Conservation (phyloP, 495 filamentous ascomycete genomes). For the Emericellopsis terricola region DNA sequence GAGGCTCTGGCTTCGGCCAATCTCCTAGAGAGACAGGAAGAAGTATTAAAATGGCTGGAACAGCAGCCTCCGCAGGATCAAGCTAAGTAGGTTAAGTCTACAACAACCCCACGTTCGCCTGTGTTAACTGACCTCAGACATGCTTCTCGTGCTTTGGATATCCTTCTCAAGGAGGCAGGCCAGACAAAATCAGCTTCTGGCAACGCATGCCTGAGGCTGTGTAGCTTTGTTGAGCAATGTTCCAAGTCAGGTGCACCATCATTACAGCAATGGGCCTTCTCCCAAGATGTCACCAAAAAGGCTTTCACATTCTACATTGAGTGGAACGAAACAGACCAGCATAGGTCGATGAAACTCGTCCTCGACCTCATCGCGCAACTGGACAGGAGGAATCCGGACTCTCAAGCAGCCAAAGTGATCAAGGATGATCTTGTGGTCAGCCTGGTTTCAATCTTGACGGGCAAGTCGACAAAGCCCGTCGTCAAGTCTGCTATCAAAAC, state of each 20-base stretch:
- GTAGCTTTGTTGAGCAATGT: slow-evolving; percentile 35
- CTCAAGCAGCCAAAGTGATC: slow-evolving; percentile 13
- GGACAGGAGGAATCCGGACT: slow-evolving; percentile 28
- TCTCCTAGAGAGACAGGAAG: not conserved
- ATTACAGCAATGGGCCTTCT: slow-evolving; percentile 26
- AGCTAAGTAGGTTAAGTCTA: not conserved
- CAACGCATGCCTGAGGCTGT: slow-evolving; percentile 30
- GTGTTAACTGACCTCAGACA: too few species aligned
- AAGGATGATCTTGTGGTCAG: slow-evolving; percentile 20
- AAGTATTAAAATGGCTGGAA: not conserved
- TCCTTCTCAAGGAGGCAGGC: slow-evolving; percentile 23
- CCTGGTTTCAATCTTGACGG: slow-evolving; percentile 29
- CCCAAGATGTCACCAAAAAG: slow-evolving; percentile 31
- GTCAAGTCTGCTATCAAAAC: slow-evolving; percentile 46
- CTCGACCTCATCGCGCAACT: slow-evolving; percentile 38
- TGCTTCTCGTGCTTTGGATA: slow-evolving; percentile 15
- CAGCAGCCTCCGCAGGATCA: not conserved
- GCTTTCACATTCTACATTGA: slow-evolving; percentile 55
- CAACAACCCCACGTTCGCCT: too few species aligned
- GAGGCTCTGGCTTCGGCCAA: not conserved
- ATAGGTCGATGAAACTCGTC: slow-evolving; percentile 58
- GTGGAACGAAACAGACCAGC: slow-evolving; percentile 54
- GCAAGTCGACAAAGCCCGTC: slow-evolving; percentile 28
- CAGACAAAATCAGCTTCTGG: slow-evolving; percentile 25
- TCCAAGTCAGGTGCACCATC: slow-evolving; percentile 22